Evolutionary conservation across 768 basidiomycete genomes (phyloP).

Genomic region (Chalciporus pseudorubinellus): DNA sequence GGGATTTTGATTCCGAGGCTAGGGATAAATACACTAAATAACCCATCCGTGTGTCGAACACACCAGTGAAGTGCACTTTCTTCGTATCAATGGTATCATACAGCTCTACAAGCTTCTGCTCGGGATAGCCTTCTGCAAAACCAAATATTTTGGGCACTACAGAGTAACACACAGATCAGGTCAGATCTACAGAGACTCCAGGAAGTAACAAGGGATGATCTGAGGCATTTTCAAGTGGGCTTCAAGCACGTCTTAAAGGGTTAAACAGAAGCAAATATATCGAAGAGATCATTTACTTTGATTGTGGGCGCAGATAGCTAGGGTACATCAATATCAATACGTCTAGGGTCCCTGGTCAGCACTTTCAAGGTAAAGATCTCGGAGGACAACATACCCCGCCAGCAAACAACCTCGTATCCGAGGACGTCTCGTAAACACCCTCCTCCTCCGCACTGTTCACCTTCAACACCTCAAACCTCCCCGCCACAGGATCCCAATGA

Average conservation of each 20-base stretch:
- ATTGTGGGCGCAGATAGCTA: no score
- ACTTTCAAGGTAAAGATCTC: not conserved
- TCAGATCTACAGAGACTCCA: no score
- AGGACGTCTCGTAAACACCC: constrained; percentile 44
- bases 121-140: no score
- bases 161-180: no score
- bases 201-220: no score
- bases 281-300: not conserved
- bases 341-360: not conserved
- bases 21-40: no score
- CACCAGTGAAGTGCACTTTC: no score
- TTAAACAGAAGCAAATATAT: not conserved
- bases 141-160: no score
- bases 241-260: not conserved
- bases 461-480: constrained; percentile 43
- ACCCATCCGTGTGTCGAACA: no score
- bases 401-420: constrained; percentile 42
- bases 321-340: not conserved
- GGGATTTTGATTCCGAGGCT: no score
- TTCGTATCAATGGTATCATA: not conserved
- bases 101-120: not conserved
- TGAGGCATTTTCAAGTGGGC: no score
- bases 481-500: constrained; percentile 43
- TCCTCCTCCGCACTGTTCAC: constrained; percentile 39
- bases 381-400: constrained; percentile 39